These are phyloP conservation scores for Myxozyma vanderwaltii DNA, from an alignment of 805 yeast species.

Conservation along the genomic window DNA sequence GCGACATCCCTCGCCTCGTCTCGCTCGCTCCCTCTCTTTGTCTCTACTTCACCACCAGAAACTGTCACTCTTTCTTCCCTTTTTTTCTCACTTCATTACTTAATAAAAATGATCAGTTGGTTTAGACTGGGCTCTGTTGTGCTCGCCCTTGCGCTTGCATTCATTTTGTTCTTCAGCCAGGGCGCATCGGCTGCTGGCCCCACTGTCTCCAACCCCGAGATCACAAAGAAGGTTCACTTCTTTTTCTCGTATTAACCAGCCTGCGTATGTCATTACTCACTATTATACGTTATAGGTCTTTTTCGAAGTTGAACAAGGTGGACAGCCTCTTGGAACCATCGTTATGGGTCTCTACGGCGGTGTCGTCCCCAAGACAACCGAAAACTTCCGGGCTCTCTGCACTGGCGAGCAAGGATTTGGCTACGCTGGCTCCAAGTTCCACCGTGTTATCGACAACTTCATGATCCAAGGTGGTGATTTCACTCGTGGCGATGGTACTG, in stretches of 20 bases:
- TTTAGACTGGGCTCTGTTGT: conserved; percentile 8
- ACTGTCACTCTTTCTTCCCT: not conserved
- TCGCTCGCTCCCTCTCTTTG: not conserved
- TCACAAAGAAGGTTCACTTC: conserved; percentile 40
- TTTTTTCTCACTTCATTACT: not conserved
- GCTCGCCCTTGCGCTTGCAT: conserved; percentile 22
- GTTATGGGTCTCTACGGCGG: conserved; percentile 86
- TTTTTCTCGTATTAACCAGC: too few relatives aligned
- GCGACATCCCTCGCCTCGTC: not conserved
- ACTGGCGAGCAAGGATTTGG: conserved; percentile 75
- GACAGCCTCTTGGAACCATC: conserved; percentile 72
- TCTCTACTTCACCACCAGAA: too few relatives aligned
- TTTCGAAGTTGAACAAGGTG: conserved; percentile 85
- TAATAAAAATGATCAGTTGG: conserved; percentile 7
- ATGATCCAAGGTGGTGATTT: conserved; percentile 91
- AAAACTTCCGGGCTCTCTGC: conserved; percentile 81
- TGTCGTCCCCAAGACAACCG: conserved; percentile 83
- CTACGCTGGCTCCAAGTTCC: conserved; percentile 67
- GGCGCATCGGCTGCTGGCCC: conserved; percentile 23
- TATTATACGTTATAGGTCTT: conserved; percentile 53
- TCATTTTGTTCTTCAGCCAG: conserved; percentile 21
- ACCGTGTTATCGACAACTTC: conserved; percentile 66
- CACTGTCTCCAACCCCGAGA: conserved; percentile 18
- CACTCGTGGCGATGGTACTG: conserved; percentile 55
- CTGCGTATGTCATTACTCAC: too few relatives aligned